Base-by-base conservation (phyloP, 176 grass and related monocot genomes). In the Bolboschoenus planiculmis region DNA sequence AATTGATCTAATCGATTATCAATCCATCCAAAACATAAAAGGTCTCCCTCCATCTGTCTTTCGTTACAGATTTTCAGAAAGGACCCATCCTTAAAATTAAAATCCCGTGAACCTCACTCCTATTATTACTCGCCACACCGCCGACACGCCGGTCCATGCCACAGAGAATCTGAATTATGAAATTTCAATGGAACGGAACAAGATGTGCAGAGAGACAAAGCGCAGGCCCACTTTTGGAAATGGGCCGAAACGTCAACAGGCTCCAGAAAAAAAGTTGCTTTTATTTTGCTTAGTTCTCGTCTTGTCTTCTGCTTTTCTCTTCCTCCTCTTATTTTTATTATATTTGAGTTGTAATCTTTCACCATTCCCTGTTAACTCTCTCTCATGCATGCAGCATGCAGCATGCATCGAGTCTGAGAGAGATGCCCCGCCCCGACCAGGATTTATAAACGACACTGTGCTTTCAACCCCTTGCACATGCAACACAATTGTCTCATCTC, bases 201-300 rank as follows among this genome's bases (percentile, higher is more conserved):
- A 33, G 15, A 31, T 10, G 26, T 77, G 35, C 21, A 31, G 1
- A 74, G 37, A 23, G n/a, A 48, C 79, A 31, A 82, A 10, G 14
- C n/a, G 5, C 16, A 65, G 79, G 79, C 36, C 56, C 43, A 65
- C 79, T 65, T 65, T 82, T 82, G 37, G 1, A 46, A 48, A 65
- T 66, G 79, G 79, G 79, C 79, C 37, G 33, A 82, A 82, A 66
- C 39, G 57, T 63, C 57, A 82, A 63, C 56, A 60, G 27, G 39
- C 54, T 82, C 23, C 35, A 82, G 54, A 80, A 59, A 80, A 81
- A 81, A 42, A 3, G 31, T 81, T 40, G 51, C 48, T 59, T 80
- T 80, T 39, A 62, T 62, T 62, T 81, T 81, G 31, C 39, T 64
- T 30, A 82, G 48, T 33, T 60, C 8, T 81, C 34, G 55, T 81